phyloP scores from a whole-genome alignment of 768 basidiomycete genomes.

The Leccinellum albellum region DNA sequence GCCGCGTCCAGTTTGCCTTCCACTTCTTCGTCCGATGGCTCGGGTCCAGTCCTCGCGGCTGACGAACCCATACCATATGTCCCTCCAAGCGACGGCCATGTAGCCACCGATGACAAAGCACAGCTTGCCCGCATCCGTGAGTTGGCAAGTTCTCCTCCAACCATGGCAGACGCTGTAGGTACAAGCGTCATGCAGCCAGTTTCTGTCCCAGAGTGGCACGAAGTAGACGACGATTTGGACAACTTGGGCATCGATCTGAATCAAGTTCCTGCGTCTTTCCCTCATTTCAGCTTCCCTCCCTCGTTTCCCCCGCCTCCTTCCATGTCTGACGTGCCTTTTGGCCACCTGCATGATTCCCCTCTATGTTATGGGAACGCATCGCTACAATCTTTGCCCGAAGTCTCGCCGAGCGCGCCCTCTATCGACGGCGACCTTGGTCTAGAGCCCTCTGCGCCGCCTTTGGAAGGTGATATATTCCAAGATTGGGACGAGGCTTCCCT shows the following conservation, averaged over 20 bases:
- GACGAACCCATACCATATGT: constrained; percentile 28
- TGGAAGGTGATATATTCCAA: constrained; percentile 22
- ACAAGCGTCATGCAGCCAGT: constrained; percentile 22
- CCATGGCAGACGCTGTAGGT: constrained; percentile 8
- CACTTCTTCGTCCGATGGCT: constrained; percentile 10
- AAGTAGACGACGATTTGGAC: constrained; percentile 42
- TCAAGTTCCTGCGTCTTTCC: constrained; percentile 5
- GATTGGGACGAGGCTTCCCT: constrained; percentile 19
- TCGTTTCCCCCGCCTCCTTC: constrained; percentile 33
- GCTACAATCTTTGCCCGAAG: constrained; percentile 46
- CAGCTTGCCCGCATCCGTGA: constrained; percentile 51
- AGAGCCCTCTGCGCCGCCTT: constrained; percentile 47
- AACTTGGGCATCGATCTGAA: constrained; percentile 7
- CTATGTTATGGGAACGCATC: constrained; percentile 37
- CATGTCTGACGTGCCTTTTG: constrained; percentile 41
- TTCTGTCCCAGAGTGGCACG: constrained; percentile 54
- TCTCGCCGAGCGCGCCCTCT: constrained; percentile 32
- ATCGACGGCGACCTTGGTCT: constrained; percentile 26
- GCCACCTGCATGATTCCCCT: constrained; percentile 33
- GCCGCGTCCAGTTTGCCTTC: constrained; percentile 3
- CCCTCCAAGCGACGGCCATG: constrained; percentile 45
- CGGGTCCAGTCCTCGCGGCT: constrained; percentile 3
- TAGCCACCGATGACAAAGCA: constrained; percentile 64
- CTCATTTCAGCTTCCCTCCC: constrained; percentile 8
- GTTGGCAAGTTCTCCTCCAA: constrained; percentile 52